These are phyloP conservation scores for Phytomonas sp. DNA, from an alignment of 208 protist species.

Conservation along the genomic window DNA sequence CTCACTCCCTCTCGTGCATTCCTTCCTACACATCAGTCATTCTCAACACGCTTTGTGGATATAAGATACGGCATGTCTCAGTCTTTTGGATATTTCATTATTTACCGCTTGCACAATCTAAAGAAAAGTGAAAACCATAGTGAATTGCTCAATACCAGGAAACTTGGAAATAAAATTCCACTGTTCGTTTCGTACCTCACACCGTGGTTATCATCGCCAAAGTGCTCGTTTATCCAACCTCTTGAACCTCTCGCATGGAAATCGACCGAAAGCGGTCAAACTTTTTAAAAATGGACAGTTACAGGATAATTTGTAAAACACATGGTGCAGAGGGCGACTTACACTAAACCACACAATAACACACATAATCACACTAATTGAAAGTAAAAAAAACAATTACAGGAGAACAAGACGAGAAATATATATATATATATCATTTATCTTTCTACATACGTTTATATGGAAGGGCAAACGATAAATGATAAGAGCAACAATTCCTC, in stretches of 20 bases:
- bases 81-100: background rate
- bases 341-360: background rate
- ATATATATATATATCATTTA: constrained; percentile 6
- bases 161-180: too few species aligned
- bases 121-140: background rate
- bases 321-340: background rate
- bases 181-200: too few species aligned
- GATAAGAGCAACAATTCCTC: constrained; percentile 4
- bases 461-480: background rate
- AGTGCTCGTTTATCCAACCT: too few species aligned
- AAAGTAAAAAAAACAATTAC: constrained; percentile 2
- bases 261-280: too few species aligned
- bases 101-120: constrained; percentile 1
- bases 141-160: too few species aligned
- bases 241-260: too few species aligned
- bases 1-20: too few species aligned
- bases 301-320: background rate
- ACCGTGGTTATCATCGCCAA: too few species aligned
- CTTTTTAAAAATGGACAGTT: too few species aligned
- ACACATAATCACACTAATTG: background rate
- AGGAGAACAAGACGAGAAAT: background rate
- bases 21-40: too few species aligned
- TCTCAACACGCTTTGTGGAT: too few species aligned
- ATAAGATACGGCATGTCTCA: background rate
- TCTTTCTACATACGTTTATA: constrained; percentile 1